phyloP scores from a whole-genome alignment of 2,329 filamentous ascomycete species.

The Bipolaris zeicola region DNA sequence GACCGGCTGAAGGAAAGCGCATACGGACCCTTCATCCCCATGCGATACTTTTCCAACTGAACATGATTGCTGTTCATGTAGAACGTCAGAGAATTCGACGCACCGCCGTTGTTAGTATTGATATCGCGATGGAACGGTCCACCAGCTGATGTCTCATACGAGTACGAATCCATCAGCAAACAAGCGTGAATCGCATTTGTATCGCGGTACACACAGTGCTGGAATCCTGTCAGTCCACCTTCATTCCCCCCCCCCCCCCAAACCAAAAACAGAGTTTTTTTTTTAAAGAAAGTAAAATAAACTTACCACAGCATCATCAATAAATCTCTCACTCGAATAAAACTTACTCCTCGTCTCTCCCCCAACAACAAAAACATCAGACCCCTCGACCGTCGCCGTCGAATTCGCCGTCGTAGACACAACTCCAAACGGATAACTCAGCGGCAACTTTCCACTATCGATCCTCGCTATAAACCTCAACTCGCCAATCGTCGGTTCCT shows the following conservation, averaged over 20 bases:
- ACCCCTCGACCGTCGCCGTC: slow-evolving; percentile 61
- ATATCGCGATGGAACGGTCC: slow-evolving; percentile 69
- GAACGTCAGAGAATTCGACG: slow-evolving; percentile 65
- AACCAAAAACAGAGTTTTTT: no score
- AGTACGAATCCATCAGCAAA: slow-evolving; percentile 60
- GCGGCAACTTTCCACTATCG: slow-evolving; percentile 50
- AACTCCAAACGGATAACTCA: slow-evolving; percentile 45
- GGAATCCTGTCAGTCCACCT: no score
- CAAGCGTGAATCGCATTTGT: slow-evolving; percentile 61
- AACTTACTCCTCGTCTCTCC: slow-evolving; percentile 72
- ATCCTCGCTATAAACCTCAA: slow-evolving; percentile 69
- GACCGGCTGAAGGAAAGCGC: slow-evolving; percentile 65
- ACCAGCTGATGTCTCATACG: slow-evolving; percentile 67
- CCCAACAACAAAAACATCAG: slow-evolving; percentile 60
- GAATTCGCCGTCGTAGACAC: slow-evolving; percentile 61
- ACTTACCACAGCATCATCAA: slow-evolving; percentile 59
- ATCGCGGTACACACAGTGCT: slow-evolving; percentile 65
- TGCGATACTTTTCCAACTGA: slow-evolving; percentile 63
- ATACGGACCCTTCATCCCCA: slow-evolving; percentile 70
- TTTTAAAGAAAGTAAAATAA: no score
- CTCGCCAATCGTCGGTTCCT: slow-evolving; percentile 53
- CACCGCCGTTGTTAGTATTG: slow-evolving; percentile 67
- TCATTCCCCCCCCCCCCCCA: no score
- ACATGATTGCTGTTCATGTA: slow-evolving; percentile 71
- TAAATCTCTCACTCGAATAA: slow-evolving; percentile 71